Base-by-base conservation (phyloP, 2,329 filamentous ascomycete species). In the Scortechinia acanthostroma region DNA sequence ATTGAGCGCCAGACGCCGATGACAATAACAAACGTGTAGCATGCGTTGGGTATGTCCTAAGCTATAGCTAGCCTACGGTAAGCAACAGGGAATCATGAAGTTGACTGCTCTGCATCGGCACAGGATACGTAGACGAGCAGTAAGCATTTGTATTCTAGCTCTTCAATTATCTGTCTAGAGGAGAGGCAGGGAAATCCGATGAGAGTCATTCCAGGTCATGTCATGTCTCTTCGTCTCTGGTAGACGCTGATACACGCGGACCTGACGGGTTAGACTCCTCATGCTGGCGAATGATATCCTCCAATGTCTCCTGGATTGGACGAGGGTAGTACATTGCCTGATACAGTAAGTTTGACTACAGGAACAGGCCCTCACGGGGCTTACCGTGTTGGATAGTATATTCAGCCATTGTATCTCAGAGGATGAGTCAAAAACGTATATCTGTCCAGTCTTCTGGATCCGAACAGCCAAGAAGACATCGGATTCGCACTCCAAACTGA, bases 391-490 rank as follows among this genome's bases (percentile, higher is more conserved):
- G 1, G 48, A 43, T 13, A 50, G 25, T 45, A 42, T 45, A 25
- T 28, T 22, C 17, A 45, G 17, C 23, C 33, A 50, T 22, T 50
- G 10, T 22, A 22, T 44, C n/a, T n/a, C 10, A 42, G 46, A 48
- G 19, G 43, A 50, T 47, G 50, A 51, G 45, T 53, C 45, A 30
- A 53, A 45, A 35, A 51, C 45, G 48, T 51, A 51, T 43, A 47
- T 46, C 33, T 50, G 50, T 6, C 51, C 48, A 42, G 48, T 46
- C 48, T 51, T 51, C 22, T 22, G 44, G 22, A 51, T 47, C 22
- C 30, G 33, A 48, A 53, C 14, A 23, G 48, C 47, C 16, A 53
- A 14, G 10, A 53, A 23, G 4, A 52, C 45, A 42, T 52, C 48
- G 13, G 50, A 48, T 37, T 53, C 49, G 43, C 49, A 53, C 35